Evolutionary conservation across 768 basidiomycete species (phyloP).

Genomic region (Podaxis mareebaensis): DNA sequence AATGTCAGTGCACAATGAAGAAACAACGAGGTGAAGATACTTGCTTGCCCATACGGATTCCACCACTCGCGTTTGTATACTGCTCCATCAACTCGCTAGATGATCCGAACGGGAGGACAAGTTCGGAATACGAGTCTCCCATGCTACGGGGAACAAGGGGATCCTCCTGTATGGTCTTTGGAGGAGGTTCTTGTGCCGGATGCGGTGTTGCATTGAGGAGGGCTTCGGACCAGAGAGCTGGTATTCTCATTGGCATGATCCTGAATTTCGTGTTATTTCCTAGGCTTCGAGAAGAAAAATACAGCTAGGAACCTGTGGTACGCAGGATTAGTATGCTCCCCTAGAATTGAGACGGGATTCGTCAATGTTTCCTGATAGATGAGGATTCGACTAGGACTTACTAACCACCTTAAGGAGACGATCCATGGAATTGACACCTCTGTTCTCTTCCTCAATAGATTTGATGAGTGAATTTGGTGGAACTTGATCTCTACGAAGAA

Average conservation of each 20-base stretch:
- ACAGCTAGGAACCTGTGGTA: slow-evolving; percentile 43
- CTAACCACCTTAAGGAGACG: slow-evolving; percentile 53
- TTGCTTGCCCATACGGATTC: slow-evolving; percentile 67
- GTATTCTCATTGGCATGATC: slow-evolving; percentile 55
- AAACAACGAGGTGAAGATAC: slow-evolving; percentile 17
- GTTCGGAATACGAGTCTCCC: slow-evolving; percentile 72
- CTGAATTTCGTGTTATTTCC: slow-evolving; percentile 29
- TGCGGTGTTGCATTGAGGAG: slow-evolving; percentile 41
- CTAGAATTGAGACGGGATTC: slow-evolving; percentile 28
- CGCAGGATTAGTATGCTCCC: slow-evolving; percentile 51
- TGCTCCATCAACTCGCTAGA: slow-evolving; percentile 60
- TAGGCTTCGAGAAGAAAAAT: background rate
- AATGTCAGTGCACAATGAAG: background rate
- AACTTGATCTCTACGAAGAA: background rate
- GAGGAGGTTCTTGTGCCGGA: slow-evolving; percentile 18
- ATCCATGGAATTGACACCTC: slow-evolving; percentile 62
- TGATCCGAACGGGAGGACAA: slow-evolving; percentile 63
- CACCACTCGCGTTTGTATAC: slow-evolving; percentile 71
- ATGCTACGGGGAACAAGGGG: slow-evolving; percentile 51
- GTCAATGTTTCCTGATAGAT: background rate
- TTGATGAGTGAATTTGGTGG: slow-evolving; percentile 16
- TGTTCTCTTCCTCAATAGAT: slow-evolving; percentile 50
- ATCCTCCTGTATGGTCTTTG: slow-evolving; percentile 21
- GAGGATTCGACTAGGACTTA: slow-evolving; percentile 34
- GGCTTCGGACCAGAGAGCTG: slow-evolving; percentile 59